Conservation (phyloP, 1,284 basidiomycete genomes). For the Irpex sp. region DNA sequence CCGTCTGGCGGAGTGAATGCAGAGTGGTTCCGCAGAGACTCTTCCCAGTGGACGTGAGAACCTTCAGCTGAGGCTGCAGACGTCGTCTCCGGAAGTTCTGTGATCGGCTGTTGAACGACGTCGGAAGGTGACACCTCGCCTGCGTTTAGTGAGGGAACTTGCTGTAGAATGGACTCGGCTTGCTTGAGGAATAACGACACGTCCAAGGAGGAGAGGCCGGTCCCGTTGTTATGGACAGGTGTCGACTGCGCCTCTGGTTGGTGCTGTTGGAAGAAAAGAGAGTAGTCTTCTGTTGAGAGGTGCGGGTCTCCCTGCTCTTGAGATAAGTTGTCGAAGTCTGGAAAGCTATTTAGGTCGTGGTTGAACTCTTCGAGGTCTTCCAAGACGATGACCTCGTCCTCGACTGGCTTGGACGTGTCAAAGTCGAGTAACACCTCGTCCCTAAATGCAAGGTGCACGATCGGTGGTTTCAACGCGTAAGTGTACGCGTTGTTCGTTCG, state of each 20-base stretch:
- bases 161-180: neutral
- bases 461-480: neutral
- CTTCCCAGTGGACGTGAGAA: neutral
- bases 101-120: neutral
- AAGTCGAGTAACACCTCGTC: neutral
- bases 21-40: neutral
- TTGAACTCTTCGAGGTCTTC: neutral
- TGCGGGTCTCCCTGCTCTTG: neutral
- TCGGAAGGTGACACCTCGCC: no score
- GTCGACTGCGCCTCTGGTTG: neutral
- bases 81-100: neutral
- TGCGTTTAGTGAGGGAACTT: neutral
- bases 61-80: neutral
- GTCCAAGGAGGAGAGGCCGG: neutral
- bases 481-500: neutral
- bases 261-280: neutral
- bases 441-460: neutral
- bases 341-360: neutral
- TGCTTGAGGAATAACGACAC: neutral
- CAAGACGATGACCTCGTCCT: neutral
- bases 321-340: neutral
- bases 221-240: neutral
- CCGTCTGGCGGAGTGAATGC: neutral
- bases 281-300: neutral
- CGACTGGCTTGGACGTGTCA: neutral